Evolutionary conservation across 345 rosid genomes (phyloP), one percentile per base, ranked within the genome.

Genomic region (Euphorbia peplus): DNA sequence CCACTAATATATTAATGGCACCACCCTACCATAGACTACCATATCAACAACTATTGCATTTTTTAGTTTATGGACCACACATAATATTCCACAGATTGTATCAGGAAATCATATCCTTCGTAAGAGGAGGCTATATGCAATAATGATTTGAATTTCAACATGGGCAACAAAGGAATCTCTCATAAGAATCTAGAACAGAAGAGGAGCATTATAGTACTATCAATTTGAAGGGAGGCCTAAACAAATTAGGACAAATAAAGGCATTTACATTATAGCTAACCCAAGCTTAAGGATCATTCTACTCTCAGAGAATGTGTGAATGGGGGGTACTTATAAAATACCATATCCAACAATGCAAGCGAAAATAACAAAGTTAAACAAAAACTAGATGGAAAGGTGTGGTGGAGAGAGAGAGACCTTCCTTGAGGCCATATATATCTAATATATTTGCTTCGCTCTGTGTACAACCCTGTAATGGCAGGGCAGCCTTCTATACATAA

Each of bases 401-500:
- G n/a, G n/a, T n/a, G n/a, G n/a, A n/a, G n/a, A 66, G 63, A 69
- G 67, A 71, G 67, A 25, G 75, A 67, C 81, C 82, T 75, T 75
- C 82, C 69, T 55, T 1, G 55, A 67, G 68, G 75, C 66, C 47
- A 42, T 19, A 41, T 54, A 41, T 79, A 73, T 0, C 19, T 22
- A 66, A 71, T 60, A 73, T 73, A 69, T 71, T 72, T 77, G 76
- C 76, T 73, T 73, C 70, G 73, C 73, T 67, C 74, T 9, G 70
- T 68, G 69, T 67, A 76, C 81, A 77, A 72, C 51, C 76, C 83
- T 76, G 68, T 68, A 78, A 74, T 69, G 73, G 72, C 80, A 79
- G 81, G 80, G 78, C 48, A 37, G 76, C 79, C 41, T 74, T 73
- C 88, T 77, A 66, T 81, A 81, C 86, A 77, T 16, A 70, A 44